Conservation (phyloP, 208 protist genomes). For the Trichomonas vaginalis region DNA sequence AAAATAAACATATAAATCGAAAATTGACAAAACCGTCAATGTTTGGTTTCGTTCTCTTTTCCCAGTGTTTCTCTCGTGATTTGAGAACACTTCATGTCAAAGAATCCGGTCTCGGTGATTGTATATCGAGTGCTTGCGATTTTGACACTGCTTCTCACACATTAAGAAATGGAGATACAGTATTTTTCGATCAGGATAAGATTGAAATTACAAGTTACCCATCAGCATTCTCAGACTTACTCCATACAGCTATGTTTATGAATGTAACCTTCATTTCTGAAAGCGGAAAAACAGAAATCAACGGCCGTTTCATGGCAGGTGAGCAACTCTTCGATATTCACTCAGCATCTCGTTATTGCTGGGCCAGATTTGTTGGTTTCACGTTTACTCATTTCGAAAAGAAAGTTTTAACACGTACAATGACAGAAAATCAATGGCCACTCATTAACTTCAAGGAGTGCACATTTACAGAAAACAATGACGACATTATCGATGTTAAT, state of each 20-base stretch:
- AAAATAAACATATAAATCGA: neutral
- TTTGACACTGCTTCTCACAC: neutral
- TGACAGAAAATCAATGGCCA: constrained; percentile 3
- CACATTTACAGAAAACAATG: neutral
- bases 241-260: neutral
- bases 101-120: neutral
- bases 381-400: neutral
- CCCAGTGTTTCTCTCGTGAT: neutral
- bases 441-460: constrained; percentile 5
- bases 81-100: neutral
- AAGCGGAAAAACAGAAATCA: neutral
- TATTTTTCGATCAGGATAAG: neutral
- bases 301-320: neutral
- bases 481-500: neutral
- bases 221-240: neutral
- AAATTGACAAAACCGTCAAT: neutral
- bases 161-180: neutral
- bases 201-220: neutral
- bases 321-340: neutral
- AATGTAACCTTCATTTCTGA: neutral
- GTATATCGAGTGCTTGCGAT: neutral
- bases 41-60: neutral
- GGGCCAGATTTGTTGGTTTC: neutral
- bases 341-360: neutral
- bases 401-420: neutral